phyloP scores from a whole-genome alignment of 805 yeast genomes.

The Saccharomycopsis fermentans region DNA sequence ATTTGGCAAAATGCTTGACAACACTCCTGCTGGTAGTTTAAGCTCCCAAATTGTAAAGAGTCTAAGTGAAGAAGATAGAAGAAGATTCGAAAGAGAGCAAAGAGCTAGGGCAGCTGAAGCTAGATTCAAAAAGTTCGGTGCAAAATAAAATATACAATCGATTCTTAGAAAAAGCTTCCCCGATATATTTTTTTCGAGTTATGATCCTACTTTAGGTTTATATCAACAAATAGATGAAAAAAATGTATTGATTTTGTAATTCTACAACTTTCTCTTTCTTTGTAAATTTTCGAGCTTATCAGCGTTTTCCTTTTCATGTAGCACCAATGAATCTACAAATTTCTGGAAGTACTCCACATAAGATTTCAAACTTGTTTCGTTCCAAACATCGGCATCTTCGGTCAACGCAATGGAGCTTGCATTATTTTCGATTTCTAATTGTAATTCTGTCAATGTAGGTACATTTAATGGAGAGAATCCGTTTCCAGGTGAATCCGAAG shows the following conservation, averaged over 20 bases:
- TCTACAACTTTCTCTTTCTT: background rate
- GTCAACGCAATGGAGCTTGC: slow-evolving; percentile 24
- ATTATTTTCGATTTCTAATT: slow-evolving; percentile 46
- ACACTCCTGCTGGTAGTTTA: slow-evolving; percentile 19
- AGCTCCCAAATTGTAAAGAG: slow-evolving; percentile 42
- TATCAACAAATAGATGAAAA: background rate
- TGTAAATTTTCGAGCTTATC: background rate
- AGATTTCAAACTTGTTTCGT: slow-evolving; percentile 60
- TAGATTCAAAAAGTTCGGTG: slow-evolving; percentile 45
- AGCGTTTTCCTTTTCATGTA: slow-evolving; percentile 35
- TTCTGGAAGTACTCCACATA: slow-evolving; percentile 56
- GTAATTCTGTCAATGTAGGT: slow-evolving; percentile 60
- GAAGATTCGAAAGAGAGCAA: slow-evolving; percentile 82
- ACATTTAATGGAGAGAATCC: slow-evolving; percentile 73
- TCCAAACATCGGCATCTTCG: slow-evolving; percentile 27
- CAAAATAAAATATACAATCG: too few relatives aligned
- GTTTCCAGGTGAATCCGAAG: slow-evolving; percentile 23
- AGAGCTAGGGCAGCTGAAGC: slow-evolving; percentile 96
- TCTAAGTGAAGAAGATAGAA: slow-evolving; percentile 62
- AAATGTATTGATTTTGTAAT: background rate
- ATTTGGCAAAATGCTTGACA: slow-evolving; percentile 18
- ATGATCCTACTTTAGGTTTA: too few relatives aligned
- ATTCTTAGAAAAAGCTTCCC: too few relatives aligned
- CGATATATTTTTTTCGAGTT: too few relatives aligned
- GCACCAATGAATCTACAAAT: slow-evolving; percentile 48